A percentile compares a stretch with the other conserved stretches of the same genome.
Conservation (phyloP, 495 filamentous ascomycete species). For the Tuber melanosporum region DNA sequence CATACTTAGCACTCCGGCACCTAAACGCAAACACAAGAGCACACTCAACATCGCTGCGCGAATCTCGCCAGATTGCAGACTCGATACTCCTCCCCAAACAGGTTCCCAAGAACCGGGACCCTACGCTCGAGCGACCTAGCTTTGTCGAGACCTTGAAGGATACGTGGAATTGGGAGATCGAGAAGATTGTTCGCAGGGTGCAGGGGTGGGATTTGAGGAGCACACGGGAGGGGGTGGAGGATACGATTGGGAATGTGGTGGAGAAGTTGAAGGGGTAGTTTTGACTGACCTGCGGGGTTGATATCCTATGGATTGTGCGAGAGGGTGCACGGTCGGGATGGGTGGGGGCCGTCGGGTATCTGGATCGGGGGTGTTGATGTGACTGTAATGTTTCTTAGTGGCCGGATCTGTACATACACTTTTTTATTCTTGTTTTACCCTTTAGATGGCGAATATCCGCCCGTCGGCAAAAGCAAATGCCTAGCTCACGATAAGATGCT, state of each 20-base stretch:
- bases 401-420: not conserved
- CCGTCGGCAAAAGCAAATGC: not conserved
- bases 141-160: slow-evolving; percentile 66
- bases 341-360: not conserved
- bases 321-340: not conserved
- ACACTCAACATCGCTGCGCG: slow-evolving; percentile 61
- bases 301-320: not conserved
- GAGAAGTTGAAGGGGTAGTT: slow-evolving; percentile 6
- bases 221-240: slow-evolving; percentile 53
- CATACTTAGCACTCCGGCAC: slow-evolving; percentile 71
- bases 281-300: not conserved
- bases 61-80: slow-evolving; percentile 57
- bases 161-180: slow-evolving; percentile 70
- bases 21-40: slow-evolving; percentile 69
- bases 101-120: slow-evolving; percentile 42
- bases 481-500: not conserved
- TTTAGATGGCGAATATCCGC: not conserved
- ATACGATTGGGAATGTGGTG: slow-evolving; percentile 36
- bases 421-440: not conserved
- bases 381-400: not conserved
- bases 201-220: slow-evolving; percentile 59
- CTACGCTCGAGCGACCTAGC: slow-evolving; percentile 47
- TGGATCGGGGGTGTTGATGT: not conserved
- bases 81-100: slow-evolving; percentile 48
- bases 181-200: slow-evolving; percentile 59